These are phyloP conservation scores for Leishmania martiniquensis DNA, from an alignment of 208 protist species.

Conservation along the genomic window DNA sequence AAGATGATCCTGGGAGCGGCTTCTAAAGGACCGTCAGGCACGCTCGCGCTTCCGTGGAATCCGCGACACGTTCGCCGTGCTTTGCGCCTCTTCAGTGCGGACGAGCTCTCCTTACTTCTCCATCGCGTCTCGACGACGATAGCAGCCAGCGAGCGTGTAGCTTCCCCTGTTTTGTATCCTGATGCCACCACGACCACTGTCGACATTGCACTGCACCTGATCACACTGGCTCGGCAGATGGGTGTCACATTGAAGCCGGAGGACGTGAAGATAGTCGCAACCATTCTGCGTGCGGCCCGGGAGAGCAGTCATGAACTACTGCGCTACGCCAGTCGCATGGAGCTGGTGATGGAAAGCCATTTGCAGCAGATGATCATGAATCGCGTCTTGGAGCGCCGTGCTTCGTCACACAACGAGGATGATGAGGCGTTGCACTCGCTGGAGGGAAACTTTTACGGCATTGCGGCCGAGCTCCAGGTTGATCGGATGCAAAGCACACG, in stretches of 20 bases:
- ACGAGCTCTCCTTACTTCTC: constrained; percentile 35
- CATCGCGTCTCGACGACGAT: constrained; percentile 25
- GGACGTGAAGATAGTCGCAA: constrained; percentile 47
- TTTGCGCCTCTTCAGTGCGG: constrained; percentile 49
- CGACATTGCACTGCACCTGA: constrained; percentile 62
- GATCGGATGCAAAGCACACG: constrained; percentile 52
- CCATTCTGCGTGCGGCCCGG: constrained; percentile 69
- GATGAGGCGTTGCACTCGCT: constrained; percentile 10
- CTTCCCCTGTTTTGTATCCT: constrained; percentile 30
- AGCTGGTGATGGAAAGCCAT: constrained; percentile 63
- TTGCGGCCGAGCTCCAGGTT: constrained; percentile 42
- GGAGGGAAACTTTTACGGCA: constrained; percentile 44
- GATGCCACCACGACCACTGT: constrained; percentile 46
- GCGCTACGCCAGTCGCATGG: constrained; percentile 50
- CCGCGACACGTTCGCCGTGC: constrained; percentile 71
- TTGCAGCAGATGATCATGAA: constrained; percentile 54
- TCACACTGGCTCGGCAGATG: constrained; percentile 66
- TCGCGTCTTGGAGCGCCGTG: constrained; percentile 39
- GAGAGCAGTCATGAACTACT: constrained; percentile 54
- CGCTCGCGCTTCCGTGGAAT: constrained; percentile 66
- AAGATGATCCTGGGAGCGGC: constrained; percentile 31
- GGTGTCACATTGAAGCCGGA: constrained; percentile 42
- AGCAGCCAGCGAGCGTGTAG: constrained; percentile 22
- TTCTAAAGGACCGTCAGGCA: constrained; percentile 14
- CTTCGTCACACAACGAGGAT: constrained; percentile 5